Base-by-base conservation (phyloP, 169 alveolate species). In the Blepharisma undulans region DNA sequence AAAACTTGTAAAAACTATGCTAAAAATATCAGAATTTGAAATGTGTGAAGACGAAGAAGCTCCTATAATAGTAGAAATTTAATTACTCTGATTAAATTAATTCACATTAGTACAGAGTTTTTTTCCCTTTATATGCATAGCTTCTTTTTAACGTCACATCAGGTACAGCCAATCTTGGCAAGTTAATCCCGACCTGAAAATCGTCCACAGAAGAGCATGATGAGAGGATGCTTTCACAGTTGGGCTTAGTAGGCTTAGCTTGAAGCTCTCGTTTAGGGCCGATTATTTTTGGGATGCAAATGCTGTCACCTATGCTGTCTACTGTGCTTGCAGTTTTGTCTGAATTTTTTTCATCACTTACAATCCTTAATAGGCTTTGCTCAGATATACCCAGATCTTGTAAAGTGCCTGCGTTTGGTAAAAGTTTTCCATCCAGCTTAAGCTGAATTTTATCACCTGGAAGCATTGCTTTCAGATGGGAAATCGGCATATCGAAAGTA, bases 21-120 rank as follows among this genome's bases (percentile, higher is more conserved):
- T 89, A 21, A 72, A 72, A 7, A 76, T 71, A 59, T 30, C 84
- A 48, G 92, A 48, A 27, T 30, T 87, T 10, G 92, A 60, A 18
- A 84, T 89, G 78, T 72, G 48, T 48, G 89, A 30, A 22, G 92
- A 87, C 22, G 92, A 89, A 32, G 92, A 89, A 22, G 72, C 92
- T 77, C 92, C 92, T 18, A 72, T 72, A 32, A 87, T 89, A n/a
- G 88, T 77, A 33, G 90, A 85, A 21, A 36, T 74, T 74, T 74
- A 74, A 29, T 22, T 78, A 78, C 34, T 29, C 86, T 78, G 60
- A 29, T 32, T 72, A 72, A 29, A 72, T 72, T 72, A 72, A 72
- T 25, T 72, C 80, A 48, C 66, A 48, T 48, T 72, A 72, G 33
- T 72, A 29, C 80, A 72, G 34, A 78, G 86, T 22, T 78, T 78